These are phyloP conservation scores for Fusarium acutatum DNA, from an alignment of 2,329 filamentous ascomycete genomes.

Conservation along the genomic window DNA sequence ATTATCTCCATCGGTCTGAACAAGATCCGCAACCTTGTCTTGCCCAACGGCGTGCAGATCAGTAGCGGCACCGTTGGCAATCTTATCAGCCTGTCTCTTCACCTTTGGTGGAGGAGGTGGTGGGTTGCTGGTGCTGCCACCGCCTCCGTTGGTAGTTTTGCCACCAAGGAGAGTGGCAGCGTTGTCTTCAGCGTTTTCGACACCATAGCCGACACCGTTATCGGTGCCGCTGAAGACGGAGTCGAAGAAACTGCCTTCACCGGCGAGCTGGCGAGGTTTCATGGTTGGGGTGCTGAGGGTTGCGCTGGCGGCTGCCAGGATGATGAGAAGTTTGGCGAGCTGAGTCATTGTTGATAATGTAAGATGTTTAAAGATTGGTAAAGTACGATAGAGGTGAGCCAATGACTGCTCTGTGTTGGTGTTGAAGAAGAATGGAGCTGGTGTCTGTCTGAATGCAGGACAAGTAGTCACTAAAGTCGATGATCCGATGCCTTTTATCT, in stretches of 20 bases:
- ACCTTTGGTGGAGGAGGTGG: not conserved
- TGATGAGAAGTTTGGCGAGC: not conserved
- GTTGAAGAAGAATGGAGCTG: not conserved
- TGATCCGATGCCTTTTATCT: not conserved
- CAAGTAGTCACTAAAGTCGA: fast-evolving
- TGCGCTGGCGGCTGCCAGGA: not conserved
- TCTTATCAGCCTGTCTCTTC: slow-evolving; percentile 5
- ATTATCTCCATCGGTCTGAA: not conserved
- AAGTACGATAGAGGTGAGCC: not conserved
- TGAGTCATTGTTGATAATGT: not conserved
- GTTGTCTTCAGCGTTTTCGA: not conserved
- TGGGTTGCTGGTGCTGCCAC: not conserved
- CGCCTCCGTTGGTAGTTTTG: not conserved
- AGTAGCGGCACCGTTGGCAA: not conserved
- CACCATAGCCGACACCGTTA: not conserved
- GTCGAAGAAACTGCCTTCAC: not conserved
- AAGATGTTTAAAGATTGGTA: not conserved
- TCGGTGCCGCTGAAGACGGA: not conserved
- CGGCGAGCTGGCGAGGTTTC: not conserved
- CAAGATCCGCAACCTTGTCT: not conserved
- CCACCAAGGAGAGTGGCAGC: not conserved
- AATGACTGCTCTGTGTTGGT: not conserved
- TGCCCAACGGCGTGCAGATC: not conserved
- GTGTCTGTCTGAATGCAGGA: not conserved
- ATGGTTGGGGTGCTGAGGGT: not conserved